phyloP scores from a whole-genome alignment of 768 basidiomycete genomes.

The Amanita polypyramis region DNA sequence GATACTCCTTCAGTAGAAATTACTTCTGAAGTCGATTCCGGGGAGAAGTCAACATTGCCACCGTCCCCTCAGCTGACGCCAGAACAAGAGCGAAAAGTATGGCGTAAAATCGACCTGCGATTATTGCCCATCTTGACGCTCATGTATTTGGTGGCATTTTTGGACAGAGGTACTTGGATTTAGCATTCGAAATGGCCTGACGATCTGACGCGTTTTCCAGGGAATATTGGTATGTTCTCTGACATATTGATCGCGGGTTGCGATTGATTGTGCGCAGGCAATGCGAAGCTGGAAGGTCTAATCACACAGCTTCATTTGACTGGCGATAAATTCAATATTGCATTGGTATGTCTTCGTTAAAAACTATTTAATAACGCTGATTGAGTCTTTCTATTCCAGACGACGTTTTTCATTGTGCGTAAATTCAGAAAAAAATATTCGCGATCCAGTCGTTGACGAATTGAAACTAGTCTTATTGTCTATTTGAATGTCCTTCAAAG shows the following conservation, averaged over 20 bases:
- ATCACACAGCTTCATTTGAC: constrained; percentile 41
- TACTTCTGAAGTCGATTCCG: constrained; percentile 25
- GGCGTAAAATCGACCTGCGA: constrained; percentile 47
- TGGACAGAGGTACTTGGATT: constrained; percentile 41
- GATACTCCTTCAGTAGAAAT: no score
- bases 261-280: constrained; percentile 27
- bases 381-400: constrained; percentile 24
- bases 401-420: constrained; percentile 62
- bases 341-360: constrained; percentile 32
- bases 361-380: not conserved
- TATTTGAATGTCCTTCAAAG: constrained; percentile 67
- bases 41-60: constrained; percentile 34
- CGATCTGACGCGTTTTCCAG: constrained; percentile 17
- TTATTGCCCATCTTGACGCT: constrained; percentile 48
- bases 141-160: constrained; percentile 53
- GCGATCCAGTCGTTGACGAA: not conserved
- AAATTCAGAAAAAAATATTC: not conserved
- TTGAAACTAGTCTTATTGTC: constrained; percentile 38
- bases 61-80: constrained; percentile 33
- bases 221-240: constrained; percentile 41
- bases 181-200: not conserved
- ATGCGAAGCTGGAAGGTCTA: constrained; percentile 60
- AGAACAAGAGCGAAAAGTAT: constrained; percentile 41
- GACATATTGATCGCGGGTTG: not conserved
- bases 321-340: constrained; percentile 55